Evolutionary conservation across 305 asterid genomes (phyloP).

Genomic region (Ilex paraguariensis): DNA sequence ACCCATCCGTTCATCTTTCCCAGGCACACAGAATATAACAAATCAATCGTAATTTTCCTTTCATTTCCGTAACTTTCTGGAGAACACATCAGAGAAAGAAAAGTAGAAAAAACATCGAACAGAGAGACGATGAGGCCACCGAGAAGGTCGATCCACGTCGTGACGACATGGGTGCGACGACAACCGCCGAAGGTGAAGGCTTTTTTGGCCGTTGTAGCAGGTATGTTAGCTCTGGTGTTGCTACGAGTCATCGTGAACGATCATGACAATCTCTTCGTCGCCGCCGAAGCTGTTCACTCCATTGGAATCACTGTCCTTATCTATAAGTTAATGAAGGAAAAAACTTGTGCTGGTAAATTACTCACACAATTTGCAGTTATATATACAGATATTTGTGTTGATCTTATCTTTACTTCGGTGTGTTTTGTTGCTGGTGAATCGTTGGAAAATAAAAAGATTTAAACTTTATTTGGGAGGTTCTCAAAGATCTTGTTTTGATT

Average conservation of each 20-base stretch:
- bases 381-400: neutral
- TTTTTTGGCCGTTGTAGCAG: conserved; percentile 67
- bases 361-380: neutral
- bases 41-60: too few relatives aligned
- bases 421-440: neutral
- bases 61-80: too few relatives aligned
- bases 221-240: conserved; percentile 73
- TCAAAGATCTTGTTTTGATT: too few relatives aligned
- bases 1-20: too few relatives aligned
- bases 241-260: conserved; percentile 87
- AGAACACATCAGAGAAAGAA: too few relatives aligned
- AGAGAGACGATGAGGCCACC: conserved; percentile 43
- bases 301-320: conserved; percentile 76
- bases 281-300: conserved; percentile 94
- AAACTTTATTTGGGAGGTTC: neutral
- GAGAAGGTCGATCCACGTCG: conserved; percentile 73
- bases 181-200: conserved; percentile 96
- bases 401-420: neutral
- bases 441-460: neutral
- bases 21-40: too few relatives aligned
- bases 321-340: conserved; percentile 84
- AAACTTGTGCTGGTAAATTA: conserved; percentile 77
- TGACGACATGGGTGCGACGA: conserved; percentile 69
- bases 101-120: neutral
- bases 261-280: conserved; percentile 84